Base-by-base conservation (phyloP, 371 early-diverging fungal genomes). In the Funneliformis caledonium region DNA sequence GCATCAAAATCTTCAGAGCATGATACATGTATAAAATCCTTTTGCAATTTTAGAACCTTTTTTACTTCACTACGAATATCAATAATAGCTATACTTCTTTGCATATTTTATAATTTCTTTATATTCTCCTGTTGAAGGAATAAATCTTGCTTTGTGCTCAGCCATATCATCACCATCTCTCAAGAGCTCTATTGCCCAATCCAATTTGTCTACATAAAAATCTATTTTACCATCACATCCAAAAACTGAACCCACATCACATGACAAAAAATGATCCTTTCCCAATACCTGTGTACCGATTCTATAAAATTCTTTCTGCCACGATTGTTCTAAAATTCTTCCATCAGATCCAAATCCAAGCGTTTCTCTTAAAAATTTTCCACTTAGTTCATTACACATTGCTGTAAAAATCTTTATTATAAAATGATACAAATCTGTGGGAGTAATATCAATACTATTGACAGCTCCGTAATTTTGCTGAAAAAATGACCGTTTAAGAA, bases 171-270 rank as follows among this genome's bases (percentile, higher is more conserved):
- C 60, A 42, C 76, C 76, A 75, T 75, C 76, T 43, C 76, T 31
- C 43, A 75, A 75, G 42, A 75, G 59, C 19, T 75, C 61, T 31
- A 75, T 75, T 31, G 76, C 76, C 76, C 76, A 75, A 33, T 75
- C 61, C 19, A 61, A 37, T 3, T 37, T 37, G 37, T 60, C 76
- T 33, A 75, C 76, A 75, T 75, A 75, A 14, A 75, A 75, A 75
- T 75, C 61, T 37, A 75, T 60, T 33, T 60, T 60, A 60, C 76
- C 61, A 4, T 43, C 62, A 56, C 61, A 75, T 60, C 61, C 76
- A 75, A 75, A 75, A 61, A 60, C 76, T 60, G 76, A 59, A n/a
- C 76, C 76, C 59, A 60, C 76, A 61, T 75, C 76, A 75, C 59
- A 56, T 75, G 76, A 75, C 43, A 75, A 9, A 75, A 75, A 75